These are phyloP conservation scores for Pilasporangium apinafurcum DNA, from an alignment of 352 stramenopile genomes.

Conservation along the genomic window DNA sequence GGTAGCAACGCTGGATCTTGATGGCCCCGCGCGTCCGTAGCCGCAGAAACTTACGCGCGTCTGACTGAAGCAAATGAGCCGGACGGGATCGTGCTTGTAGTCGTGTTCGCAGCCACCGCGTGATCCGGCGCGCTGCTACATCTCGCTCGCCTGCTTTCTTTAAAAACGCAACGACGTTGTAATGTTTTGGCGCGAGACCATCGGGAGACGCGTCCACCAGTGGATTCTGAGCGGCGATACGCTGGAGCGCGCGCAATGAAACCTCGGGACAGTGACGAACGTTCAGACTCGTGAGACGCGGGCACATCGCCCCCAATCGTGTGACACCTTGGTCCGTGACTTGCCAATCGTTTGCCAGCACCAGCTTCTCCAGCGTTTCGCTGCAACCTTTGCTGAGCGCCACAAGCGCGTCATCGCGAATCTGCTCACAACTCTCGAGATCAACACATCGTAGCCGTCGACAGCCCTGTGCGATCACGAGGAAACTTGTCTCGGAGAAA, in stretches of 20 bases:
- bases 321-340: conserved; percentile 45
- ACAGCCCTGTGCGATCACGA: conserved; percentile 29
- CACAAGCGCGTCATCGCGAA: conserved; percentile 33
- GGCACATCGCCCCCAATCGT: conserved; percentile 14
- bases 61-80: conserved; percentile 35
- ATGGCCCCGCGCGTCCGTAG: conserved; percentile 27
- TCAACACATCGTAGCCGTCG: conserved; percentile 35
- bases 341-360: conserved; percentile 68
- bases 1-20: conserved; percentile 49
- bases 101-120: conserved; percentile 32
- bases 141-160: conserved; percentile 16
- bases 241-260: conserved; percentile 27
- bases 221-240: conserved; percentile 27
- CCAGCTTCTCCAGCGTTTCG: conserved; percentile 37
- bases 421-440: conserved; percentile 71
- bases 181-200: conserved; percentile 41
- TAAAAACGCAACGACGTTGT: conserved; percentile 40
- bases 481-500: conserved; percentile 50
- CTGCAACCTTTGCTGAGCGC: conserved; percentile 26
- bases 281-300: conserved; percentile 29
- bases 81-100: conserved; percentile 20
- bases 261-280: conserved; percentile 63
- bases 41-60: conserved; percentile 33
- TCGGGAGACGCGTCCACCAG: conserved; percentile 26
- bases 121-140: conserved; percentile 28